Evolutionary conservation across 176 grass and related monocot genomes (phyloP), one percentile per base, ranked within the genome.

Genomic region (Themeda triandra): DNA sequence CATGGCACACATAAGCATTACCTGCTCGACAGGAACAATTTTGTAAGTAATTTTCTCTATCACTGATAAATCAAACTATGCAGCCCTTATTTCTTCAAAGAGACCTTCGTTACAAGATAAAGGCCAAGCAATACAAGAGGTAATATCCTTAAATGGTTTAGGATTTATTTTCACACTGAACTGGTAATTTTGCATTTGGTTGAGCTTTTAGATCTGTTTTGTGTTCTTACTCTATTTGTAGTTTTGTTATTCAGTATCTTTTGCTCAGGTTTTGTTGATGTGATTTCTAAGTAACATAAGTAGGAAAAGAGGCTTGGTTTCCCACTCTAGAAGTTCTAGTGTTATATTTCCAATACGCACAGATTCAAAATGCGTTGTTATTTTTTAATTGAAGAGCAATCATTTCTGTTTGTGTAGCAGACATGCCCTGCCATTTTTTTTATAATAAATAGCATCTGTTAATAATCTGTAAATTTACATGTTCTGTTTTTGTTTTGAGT

Each of bases 1-100:
- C 71, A 67, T 90, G 46, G 39, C 68, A 40, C 45, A 66, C 10
- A 75, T 77, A 49, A 45, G 37, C 33, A 67, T 69, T n/a, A 39
- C 66, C 66, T 8, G 25, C 25, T 66, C 19, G 17, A 13, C 42
- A 30, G 14, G 31, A 68, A 23, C 63, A 24, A 80, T 73, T 65
- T 14, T 78, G 46, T 19, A 46, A 64, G 32, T 66, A 42, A 10
- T 33, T 54, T 84, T 79, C 65, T 82, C 17, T 80, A 53, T 63
- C 62, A 86, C 64, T 69, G 68, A 80, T 23, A 53, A 30, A 56
- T 82, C 51, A 40, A 67, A 74, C 75, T 82, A 63, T 94, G 81
- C 88, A 98, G 95, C 95, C 95, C 21, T 76, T 41, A 71, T 93
- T 90, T 82, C 92, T 95, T 91, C 92, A 91, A 84, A 94, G 95